A percentile compares a stretch with the other conserved stretches of the same genome.
Conservation (phyloP, 805 yeast species). For the Ogataea pignaliae region DNA sequence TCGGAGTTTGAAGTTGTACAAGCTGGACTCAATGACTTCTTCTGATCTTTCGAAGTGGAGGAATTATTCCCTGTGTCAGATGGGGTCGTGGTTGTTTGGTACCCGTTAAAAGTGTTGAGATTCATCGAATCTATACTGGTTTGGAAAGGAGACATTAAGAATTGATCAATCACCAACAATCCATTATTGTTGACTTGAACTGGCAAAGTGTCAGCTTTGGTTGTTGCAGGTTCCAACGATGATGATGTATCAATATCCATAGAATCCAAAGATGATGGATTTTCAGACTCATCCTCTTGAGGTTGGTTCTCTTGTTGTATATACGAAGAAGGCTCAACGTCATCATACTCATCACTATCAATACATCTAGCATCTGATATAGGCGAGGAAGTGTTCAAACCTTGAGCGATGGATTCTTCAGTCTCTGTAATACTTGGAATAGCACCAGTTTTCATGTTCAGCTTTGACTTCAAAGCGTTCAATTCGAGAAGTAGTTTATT, state of each 20-base stretch:
- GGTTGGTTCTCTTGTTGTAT: neutral
- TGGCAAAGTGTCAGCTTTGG: neutral
- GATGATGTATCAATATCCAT: neutral
- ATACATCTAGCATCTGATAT: neutral
- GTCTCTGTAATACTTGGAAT: conserved; percentile 2
- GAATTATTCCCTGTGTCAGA: neutral
- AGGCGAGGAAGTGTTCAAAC: neutral
- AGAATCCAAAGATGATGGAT: neutral
- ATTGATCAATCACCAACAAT: conserved; percentile 23
- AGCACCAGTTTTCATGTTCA: conserved; percentile 1
- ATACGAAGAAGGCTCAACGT: conserved; percentile 1
- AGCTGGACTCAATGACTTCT: neutral
- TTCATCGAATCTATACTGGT: conserved; percentile 17
- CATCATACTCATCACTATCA: neutral
- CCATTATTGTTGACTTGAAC: conserved; percentile 18
- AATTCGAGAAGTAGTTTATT: conserved; percentile 34
- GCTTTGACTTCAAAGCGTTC: conserved; percentile 20
- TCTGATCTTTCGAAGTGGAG: neutral
- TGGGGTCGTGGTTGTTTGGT: conserved; percentile 12
- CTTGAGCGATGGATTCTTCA: conserved; percentile 7
- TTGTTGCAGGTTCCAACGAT: neutral
- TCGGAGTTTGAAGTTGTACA: too few relatives aligned
- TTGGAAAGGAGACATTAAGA: conserved; percentile 23
- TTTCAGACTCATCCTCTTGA: conserved; percentile 7
- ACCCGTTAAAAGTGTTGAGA: conserved; percentile 28